Conservation (phyloP, 345 rosid species). For the Hirschfeldia incana region DNA sequence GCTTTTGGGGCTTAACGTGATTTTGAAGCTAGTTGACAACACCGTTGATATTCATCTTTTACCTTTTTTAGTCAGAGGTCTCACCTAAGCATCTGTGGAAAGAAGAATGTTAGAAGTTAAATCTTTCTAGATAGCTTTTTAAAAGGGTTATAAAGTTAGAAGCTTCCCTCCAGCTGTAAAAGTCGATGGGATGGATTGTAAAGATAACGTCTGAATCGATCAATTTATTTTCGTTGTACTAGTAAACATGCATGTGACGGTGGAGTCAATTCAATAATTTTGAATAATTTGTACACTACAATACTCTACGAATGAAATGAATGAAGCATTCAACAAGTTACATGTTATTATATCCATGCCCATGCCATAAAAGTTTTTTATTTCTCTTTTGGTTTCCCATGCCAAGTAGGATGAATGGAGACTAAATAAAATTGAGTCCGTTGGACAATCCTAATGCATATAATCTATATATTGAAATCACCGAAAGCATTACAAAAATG, state of each 20-base stretch:
- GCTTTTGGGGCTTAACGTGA: background rate
- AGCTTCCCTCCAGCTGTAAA: background rate
- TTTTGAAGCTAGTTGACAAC: background rate
- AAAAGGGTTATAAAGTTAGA: background rate
- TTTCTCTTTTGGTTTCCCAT: background rate
- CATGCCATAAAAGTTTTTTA: background rate
- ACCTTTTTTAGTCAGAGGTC: background rate
- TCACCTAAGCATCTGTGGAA: background rate
- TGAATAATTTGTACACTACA: background rate
- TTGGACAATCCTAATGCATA: background rate
- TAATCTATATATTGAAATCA: background rate
- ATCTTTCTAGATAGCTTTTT: background rate
- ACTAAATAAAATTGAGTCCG: background rate
- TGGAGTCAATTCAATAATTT: slow-evolving; percentile 15
- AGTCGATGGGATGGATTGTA: slow-evolving; percentile 1
- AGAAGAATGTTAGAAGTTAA: background rate
- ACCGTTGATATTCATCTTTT: background rate
- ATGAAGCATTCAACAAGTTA: background rate
- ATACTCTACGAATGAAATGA: background rate
- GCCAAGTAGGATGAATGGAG: background rate
- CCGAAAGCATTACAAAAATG: background rate
- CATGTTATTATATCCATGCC: background rate
- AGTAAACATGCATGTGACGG: slow-evolving; percentile 7
- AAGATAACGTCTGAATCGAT: slow-evolving; percentile 8
- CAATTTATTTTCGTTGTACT: background rate